phyloP scores from a whole-genome alignment of 1,284 basidiomycete species.

The Ceratobasidium sp. region DNA sequence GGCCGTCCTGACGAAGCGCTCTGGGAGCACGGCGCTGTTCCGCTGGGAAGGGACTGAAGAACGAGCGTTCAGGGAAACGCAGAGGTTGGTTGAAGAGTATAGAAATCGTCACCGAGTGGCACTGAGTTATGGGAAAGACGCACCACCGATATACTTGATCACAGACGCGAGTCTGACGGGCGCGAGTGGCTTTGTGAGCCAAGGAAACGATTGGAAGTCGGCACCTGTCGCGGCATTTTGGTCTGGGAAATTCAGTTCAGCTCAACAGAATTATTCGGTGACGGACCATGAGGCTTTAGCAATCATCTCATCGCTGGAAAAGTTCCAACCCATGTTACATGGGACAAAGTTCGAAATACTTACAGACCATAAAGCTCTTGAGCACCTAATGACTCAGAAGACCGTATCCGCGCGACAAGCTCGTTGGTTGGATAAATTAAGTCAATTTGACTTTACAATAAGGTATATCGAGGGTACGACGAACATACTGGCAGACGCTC shows the following conservation, averaged over 20 bases:
- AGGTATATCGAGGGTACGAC: conserved; percentile 52
- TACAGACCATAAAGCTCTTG: conserved; percentile 57
- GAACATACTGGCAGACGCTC: conserved; percentile 8
- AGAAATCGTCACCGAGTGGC: neutral
- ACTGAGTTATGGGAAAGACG: neutral
- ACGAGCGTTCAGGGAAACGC: conserved; percentile 11
- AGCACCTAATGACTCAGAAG: conserved; percentile 56
- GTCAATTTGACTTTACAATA: conserved; percentile 57
- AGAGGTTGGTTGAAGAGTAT: conserved; percentile 7
- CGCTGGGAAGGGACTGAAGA: conserved; percentile 26
- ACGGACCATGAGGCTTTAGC: conserved; percentile 5
- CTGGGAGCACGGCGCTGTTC: neutral
- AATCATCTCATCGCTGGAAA: conserved; percentile 51
- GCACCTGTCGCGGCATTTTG: neutral
- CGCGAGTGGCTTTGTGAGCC: conserved; percentile 14
- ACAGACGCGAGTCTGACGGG: conserved; percentile 35
- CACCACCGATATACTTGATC: conserved; percentile 7
- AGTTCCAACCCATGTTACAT: conserved; percentile 51
- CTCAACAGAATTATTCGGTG: conserved; percentile 20
- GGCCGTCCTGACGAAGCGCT: neutral
- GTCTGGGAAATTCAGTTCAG: conserved; percentile 43
- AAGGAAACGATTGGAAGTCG: conserved; percentile 21
- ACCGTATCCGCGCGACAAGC: conserved; percentile 55
- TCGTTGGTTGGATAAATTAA: conserved; percentile 58
- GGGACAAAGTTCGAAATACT: neutral